These are phyloP conservation scores for Chaetomiaceae sp. DNA, from an alignment of 2,329 filamentous ascomycete species.

Conservation along the genomic window DNA sequence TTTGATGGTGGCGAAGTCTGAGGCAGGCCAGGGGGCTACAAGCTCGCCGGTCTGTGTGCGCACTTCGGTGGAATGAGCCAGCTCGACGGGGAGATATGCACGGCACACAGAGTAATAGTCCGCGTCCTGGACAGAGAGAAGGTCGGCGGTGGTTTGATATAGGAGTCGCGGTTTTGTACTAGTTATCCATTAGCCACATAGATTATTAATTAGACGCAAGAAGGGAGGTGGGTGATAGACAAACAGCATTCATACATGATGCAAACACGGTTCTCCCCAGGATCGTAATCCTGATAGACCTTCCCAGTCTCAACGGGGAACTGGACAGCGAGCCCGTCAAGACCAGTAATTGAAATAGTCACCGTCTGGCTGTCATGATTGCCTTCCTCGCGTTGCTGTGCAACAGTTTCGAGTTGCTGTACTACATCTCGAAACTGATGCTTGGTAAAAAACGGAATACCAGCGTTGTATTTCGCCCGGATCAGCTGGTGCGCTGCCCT, in stretches of 20 bases:
- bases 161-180: background rate
- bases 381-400: no score
- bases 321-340: slow-evolving; percentile 3
- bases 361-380: background rate
- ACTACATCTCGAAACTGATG: slow-evolving; percentile 5
- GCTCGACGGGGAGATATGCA: background rate
- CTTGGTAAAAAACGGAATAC: slow-evolving; percentile 8
- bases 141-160: background rate
- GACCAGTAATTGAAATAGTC: background rate
- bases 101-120: background rate
- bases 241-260: background rate
- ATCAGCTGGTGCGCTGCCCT: background rate
- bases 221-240: background rate
- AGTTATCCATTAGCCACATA: background rate
- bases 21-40: background rate
- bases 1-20: background rate
- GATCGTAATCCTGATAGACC: background rate
- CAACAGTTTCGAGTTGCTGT: slow-evolving; percentile 5
- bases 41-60: background rate
- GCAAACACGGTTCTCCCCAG: background rate
- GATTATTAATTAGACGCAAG: background rate
- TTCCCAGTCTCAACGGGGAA: background rate
- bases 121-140: background rate
- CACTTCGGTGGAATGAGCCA: background rate
- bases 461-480: slow-evolving; percentile 2